Conservation (phyloP, 1,284 basidiomycete genomes). For the Tranzscheliella williamsii region DNA sequence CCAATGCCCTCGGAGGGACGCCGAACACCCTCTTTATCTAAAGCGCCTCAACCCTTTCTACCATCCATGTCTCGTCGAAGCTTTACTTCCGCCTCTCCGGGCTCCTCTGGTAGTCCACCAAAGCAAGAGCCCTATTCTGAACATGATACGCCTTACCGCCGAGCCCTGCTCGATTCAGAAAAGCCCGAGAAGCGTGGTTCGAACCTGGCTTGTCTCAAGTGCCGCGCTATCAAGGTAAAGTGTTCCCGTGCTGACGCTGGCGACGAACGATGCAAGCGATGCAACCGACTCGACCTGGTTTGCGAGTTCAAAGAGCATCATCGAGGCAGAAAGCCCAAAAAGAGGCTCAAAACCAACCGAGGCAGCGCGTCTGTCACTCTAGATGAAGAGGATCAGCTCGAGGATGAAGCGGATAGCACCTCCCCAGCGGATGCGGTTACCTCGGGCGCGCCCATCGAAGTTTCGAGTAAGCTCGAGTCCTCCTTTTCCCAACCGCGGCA, state of each 20-base stretch:
- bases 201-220: conserved; percentile 39
- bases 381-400: conserved; percentile 33
- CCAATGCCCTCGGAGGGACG: not conserved
- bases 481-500: no score
- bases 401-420: conserved; percentile 14
- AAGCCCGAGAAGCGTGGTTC: conserved; percentile 40
- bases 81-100: not conserved
- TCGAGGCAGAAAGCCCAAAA: conserved; percentile 39
- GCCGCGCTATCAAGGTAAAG: conserved; percentile 39
- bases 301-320: conserved; percentile 43
- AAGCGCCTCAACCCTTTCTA: not conserved
- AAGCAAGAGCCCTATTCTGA: not conserved
- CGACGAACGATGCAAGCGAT: conserved; percentile 34
- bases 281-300: conserved; percentile 34
- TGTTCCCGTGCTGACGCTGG: conserved; percentile 27
- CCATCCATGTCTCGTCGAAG: not conserved
- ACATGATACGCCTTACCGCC: conserved; percentile 14
- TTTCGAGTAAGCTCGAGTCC: not conserved
- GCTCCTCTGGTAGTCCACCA: not conserved
- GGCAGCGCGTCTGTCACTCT: conserved; percentile 10
- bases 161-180: conserved; percentile 30
- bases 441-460: not conserved
- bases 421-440: conserved; percentile 9
- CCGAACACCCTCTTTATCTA: not conserved
- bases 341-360: conserved; percentile 21